These are phyloP conservation scores for Bocquillonia castaneifolia DNA, from an alignment of 441 rosid species.

Conservation along the genomic window DNA sequence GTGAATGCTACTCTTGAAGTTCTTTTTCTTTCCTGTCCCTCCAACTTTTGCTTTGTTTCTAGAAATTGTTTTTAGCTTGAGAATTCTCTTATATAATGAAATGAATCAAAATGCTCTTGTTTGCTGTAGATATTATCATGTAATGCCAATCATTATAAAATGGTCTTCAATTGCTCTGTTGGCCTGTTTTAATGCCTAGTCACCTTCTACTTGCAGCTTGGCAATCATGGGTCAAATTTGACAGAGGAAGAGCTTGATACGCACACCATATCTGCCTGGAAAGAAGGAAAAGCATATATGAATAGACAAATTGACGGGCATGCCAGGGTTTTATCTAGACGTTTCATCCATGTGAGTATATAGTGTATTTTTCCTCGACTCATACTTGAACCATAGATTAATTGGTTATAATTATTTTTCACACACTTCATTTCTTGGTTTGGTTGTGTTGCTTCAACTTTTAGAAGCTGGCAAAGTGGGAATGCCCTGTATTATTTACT, in stretches of 20 bases:
- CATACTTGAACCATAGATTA: background rate
- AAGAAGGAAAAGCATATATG: conserved; percentile 54
- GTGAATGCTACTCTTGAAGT: background rate
- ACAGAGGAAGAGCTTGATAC: conserved; percentile 72
- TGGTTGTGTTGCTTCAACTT: background rate
- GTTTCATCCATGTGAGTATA: conserved; percentile 49
- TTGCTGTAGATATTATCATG: background rate
- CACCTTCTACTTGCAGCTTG: conserved; percentile 43
- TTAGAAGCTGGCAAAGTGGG: background rate
- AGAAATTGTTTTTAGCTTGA: background rate
- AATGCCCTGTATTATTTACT: background rate
- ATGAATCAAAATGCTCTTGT: background rate
- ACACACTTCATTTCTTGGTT: background rate
- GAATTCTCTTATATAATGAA: background rate
- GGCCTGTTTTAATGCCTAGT: background rate
- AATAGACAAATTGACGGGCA: conserved; percentile 47
- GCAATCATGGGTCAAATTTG: conserved; percentile 58
- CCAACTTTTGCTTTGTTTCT: background rate
- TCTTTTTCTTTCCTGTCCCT: background rate
- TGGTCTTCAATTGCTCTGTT: background rate
- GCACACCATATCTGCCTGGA: conserved; percentile 69
- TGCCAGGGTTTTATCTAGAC: conserved; percentile 40
- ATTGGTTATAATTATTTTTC: background rate
- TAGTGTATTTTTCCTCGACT: conserved; percentile 2
- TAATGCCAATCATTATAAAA: background rate